These are phyloP conservation scores for Tagetes erecta DNA, from an alignment of 129 eudicot species.

Conservation along the genomic window DNA sequence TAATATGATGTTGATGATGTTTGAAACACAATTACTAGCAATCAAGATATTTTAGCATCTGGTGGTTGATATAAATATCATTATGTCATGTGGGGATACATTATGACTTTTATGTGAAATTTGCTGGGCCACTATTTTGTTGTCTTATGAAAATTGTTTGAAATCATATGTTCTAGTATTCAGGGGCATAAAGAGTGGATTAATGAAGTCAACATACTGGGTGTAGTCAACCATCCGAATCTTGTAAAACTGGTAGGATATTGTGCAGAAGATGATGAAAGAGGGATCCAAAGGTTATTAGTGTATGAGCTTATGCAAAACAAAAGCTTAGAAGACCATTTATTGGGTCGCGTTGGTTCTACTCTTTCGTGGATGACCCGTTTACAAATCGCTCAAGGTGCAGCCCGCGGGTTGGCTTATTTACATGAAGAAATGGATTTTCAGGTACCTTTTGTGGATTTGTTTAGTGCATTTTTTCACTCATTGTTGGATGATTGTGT, in stretches of 20 bases:
- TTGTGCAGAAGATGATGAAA: constrained; percentile 96
- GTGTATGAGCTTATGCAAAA: constrained; percentile 85
- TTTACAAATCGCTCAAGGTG: constrained; percentile 83
- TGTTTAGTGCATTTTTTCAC: not conserved
- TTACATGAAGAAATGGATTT: constrained; percentile 98
- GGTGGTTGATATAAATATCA: constrained; percentile 23
- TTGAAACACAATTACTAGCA: not conserved
- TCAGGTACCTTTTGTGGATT: constrained; percentile 50
- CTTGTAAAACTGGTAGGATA: constrained; percentile 88
- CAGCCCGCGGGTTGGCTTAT: constrained; percentile 94
- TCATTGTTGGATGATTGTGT: not conserved
- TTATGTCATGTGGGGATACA: constrained; percentile 15
- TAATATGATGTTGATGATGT: not conserved
- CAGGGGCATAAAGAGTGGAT: constrained; percentile 99
- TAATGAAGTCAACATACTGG: constrained; percentile 84
- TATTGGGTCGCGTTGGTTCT: constrained; percentile 56
- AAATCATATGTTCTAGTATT: constrained; percentile 64
- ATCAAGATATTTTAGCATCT: constrained; percentile 10
- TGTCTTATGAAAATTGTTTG: constrained; percentile 31
- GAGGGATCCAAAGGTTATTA: constrained; percentile 91
- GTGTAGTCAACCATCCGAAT: constrained; percentile 90
- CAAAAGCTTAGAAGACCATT: constrained; percentile 83
- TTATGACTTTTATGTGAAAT: constrained; percentile 20
- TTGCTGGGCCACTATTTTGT: constrained; percentile 19
- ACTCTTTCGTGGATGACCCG: constrained; percentile 79